Evolutionary conservation across 495 filamentous ascomycete genomes (phyloP).

Genomic region (Daldinia childiae): DNA sequence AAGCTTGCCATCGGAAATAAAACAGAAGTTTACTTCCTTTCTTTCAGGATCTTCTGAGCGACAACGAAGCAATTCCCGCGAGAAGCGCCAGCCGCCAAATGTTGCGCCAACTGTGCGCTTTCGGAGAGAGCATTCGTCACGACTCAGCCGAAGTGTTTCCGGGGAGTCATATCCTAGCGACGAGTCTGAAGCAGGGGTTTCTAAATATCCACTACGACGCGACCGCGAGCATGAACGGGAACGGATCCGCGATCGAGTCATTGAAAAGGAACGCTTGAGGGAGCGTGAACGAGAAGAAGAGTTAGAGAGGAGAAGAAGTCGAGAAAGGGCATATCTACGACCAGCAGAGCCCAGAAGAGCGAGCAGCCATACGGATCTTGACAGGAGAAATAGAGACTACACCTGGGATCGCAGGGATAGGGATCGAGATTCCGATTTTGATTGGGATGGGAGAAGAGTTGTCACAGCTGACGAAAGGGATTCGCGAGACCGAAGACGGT

Average conservation of each 20-base stretch:
- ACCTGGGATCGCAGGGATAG: slow-evolving; percentile 46
- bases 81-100: slow-evolving; percentile 20
- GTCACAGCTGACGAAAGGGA: slow-evolving; percentile 44
- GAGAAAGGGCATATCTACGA: slow-evolving; percentile 45
- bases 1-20: slow-evolving; percentile 43
- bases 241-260: slow-evolving; percentile 41
- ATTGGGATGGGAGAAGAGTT: slow-evolving; percentile 45
- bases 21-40: slow-evolving; percentile 43
- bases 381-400: slow-evolving; percentile 44
- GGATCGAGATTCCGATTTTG: slow-evolving; percentile 43
- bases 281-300: slow-evolving; percentile 45
- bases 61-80: slow-evolving; percentile 44
- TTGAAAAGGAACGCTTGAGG: slow-evolving; percentile 43
- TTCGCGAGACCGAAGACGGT: slow-evolving; percentile 40
- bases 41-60: slow-evolving; percentile 39
- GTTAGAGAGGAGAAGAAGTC: slow-evolving; percentile 40
- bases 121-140: slow-evolving; percentile 36
- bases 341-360: slow-evolving; percentile 49
- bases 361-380: slow-evolving; percentile 56
- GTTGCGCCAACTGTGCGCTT: slow-evolving; percentile 28
- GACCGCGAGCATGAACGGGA: slow-evolving; percentile 40
- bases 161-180: slow-evolving; percentile 44
- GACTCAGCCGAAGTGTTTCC: slow-evolving; percentile 44
- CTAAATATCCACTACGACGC: slow-evolving; percentile 35
- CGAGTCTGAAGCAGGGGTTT: slow-evolving; percentile 39